A percentile compares a stretch with the other conserved stretches of the same genome.
These are phyloP conservation scores for Waitea zeae DNA, from an alignment of 1,284 basidiomycete species.

Conservation along the genomic window DNA sequence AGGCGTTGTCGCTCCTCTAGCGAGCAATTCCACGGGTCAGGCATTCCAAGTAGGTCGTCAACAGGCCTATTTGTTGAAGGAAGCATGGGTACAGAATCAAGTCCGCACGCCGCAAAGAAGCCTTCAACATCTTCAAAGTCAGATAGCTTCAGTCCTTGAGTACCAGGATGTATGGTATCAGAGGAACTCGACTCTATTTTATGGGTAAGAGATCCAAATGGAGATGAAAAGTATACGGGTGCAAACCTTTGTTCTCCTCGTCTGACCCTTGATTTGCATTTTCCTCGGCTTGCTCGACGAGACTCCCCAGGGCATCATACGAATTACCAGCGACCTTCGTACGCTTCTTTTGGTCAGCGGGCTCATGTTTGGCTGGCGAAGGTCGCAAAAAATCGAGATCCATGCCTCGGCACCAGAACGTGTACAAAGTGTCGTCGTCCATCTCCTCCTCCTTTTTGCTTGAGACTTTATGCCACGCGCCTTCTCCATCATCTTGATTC, in stretches of 20 bases:
- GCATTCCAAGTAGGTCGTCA: slow-evolving; percentile 16
- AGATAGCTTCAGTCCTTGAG: too few species aligned
- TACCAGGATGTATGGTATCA: too few species aligned
- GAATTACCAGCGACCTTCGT: too few species aligned
- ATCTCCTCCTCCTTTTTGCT: slow-evolving; percentile 6
- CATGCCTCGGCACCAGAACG: slow-evolving; percentile 23
- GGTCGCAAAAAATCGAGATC: slow-evolving; percentile 23
- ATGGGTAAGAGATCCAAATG: too few species aligned
- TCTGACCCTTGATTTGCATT: too few species aligned
- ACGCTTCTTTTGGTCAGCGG: too few species aligned
- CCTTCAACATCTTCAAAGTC: slow-evolving; percentile 10
- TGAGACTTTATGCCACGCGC: slow-evolving; percentile 8
- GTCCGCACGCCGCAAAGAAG: slow-evolving; percentile 19
- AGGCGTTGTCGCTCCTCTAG: slow-evolving; percentile 20
- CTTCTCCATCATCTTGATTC: slow-evolving; percentile 8
- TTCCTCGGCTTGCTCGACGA: too few species aligned
- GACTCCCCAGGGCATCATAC: too few species aligned
- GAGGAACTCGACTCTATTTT: too few species aligned
- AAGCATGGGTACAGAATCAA: slow-evolving; percentile 14
- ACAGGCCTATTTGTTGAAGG: slow-evolving; percentile 18
- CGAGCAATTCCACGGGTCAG: slow-evolving; percentile 26
- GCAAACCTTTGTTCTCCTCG: too few species aligned
- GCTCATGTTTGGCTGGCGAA: slow-evolving; percentile 1
- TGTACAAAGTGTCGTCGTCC: slow-evolving; percentile 23
- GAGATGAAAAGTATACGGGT: too few species aligned